These are phyloP conservation scores for Tulasnella sp. DNA, from an alignment of 768 basidiomycete genomes.

Conservation along the genomic window DNA sequence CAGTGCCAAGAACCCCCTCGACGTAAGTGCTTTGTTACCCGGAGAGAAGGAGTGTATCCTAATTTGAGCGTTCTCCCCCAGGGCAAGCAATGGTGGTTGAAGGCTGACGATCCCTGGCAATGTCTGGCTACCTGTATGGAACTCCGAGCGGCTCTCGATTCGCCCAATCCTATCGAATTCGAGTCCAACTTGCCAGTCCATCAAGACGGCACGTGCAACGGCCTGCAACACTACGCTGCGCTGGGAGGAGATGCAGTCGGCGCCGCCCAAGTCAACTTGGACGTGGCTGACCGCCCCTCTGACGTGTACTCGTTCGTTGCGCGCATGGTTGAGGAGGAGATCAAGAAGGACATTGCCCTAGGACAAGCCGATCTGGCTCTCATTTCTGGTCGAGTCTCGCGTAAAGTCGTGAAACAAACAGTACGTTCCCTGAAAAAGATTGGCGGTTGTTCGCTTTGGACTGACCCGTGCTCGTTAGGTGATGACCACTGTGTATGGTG, in stretches of 20 bases:
- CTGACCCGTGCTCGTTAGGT: constrained; percentile 41
- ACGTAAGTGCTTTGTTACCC: constrained; percentile 37
- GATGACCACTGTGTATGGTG: constrained; percentile 99
- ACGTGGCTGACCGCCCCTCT: constrained; percentile 73
- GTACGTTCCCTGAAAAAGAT: constrained; percentile 37
- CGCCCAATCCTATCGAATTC: constrained; percentile 50
- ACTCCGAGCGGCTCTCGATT: constrained; percentile 68
- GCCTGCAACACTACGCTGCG: constrained; percentile 96
- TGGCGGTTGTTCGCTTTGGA: not conserved
- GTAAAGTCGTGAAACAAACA: constrained; percentile 98
- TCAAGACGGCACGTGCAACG: constrained; percentile 98
- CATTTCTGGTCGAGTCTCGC: constrained; percentile 66
- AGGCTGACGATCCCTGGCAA: constrained; percentile 96
- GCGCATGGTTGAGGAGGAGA: constrained; percentile 64
- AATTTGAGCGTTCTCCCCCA: constrained; percentile 25
- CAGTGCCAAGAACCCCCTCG: constrained; percentile 70
- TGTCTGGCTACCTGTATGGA: constrained; percentile 91
- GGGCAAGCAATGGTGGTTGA: constrained; percentile 80
- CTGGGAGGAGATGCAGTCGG: constrained; percentile 87
- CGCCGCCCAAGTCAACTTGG: constrained; percentile 87
- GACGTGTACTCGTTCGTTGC: constrained; percentile 95
- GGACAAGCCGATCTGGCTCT: constrained; percentile 50
- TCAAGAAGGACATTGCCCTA: constrained; percentile 48
- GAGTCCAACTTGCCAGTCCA: constrained; percentile 79
- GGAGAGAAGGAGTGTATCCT: not conserved